Conservation (phyloP, 306 rosid genomes). For the Lathyrus oleraceus region DNA sequence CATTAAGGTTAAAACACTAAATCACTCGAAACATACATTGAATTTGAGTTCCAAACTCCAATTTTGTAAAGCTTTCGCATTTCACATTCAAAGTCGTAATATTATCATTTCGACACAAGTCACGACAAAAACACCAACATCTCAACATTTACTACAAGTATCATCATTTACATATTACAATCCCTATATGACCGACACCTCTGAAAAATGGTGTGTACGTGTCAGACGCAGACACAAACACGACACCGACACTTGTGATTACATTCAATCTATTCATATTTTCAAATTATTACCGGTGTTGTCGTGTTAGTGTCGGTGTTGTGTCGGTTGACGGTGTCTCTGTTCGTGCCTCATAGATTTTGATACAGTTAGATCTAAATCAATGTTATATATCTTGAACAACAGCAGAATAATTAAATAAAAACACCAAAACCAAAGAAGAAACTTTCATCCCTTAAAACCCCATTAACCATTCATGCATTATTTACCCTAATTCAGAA, state of each 20-base stretch:
- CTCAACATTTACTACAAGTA: neutral
- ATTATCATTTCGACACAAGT: neutral
- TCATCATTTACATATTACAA: neutral
- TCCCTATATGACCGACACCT: neutral
- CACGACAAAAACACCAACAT: neutral
- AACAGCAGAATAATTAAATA: neutral
- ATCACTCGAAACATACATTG: neutral
- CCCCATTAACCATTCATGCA: neutral
- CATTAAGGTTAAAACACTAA: conserved; percentile 22
- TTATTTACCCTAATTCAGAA: neutral
- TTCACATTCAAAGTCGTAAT: neutral
- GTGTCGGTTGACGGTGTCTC: no score
- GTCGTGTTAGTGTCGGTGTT: no score
- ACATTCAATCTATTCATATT: no score
- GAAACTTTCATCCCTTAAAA: neutral
- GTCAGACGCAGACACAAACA: neutral
- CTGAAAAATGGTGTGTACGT: no score
- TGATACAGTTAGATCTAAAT: neutral
- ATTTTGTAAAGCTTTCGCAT: neutral
- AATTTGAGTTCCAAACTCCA: neutral
- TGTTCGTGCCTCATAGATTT: no score
- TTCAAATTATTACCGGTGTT: no score
- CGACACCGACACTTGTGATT: no score
- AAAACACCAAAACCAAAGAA: neutral
- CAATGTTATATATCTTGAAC: neutral